Evolutionary conservation across 345 rosid genomes (phyloP).

Genomic region (Cardamine chenopodiifolia): DNA sequence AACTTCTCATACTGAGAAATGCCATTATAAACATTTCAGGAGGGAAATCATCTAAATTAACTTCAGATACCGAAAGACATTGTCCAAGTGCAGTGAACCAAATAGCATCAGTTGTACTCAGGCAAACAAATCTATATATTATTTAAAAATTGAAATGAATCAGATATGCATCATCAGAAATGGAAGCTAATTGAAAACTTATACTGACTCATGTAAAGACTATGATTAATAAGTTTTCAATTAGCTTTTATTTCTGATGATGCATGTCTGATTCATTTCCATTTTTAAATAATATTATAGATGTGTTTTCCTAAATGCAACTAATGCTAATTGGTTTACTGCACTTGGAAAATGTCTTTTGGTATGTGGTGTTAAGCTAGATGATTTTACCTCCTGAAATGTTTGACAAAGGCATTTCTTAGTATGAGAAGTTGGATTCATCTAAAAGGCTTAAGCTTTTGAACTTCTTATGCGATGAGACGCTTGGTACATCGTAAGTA

Average conservation of each 20-base stretch:
- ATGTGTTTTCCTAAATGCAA: constrained; percentile 47
- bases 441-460: constrained; percentile 56
- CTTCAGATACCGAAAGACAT: constrained; percentile 49
- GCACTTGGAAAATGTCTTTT: constrained; percentile 51
- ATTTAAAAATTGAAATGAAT: constrained; percentile 9
- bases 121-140: constrained; percentile 48
- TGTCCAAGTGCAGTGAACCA: constrained; percentile 62
- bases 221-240: background rate
- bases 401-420: constrained; percentile 44
- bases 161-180: constrained; percentile 3
- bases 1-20: constrained; percentile 51
- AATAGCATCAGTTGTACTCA: constrained; percentile 50
- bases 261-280: constrained; percentile 12
- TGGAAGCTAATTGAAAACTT: background rate
- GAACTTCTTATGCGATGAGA: constrained; percentile 69
- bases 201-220: too few species aligned
- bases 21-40: constrained; percentile 43
- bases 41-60: constrained; percentile 43
- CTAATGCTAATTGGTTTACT: constrained; percentile 61
- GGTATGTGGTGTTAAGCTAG: constrained; percentile 43
- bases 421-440: constrained; percentile 48
- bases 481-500: constrained; percentile 65
- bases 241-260: constrained; percentile 3
- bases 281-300: constrained; percentile 42
- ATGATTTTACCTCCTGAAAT: constrained; percentile 45